A percentile compares a stretch with the other conserved stretches of the same genome.
These are phyloP conservation scores for Posidonia australis DNA, from an alignment of 106 monocot genomes.

Conservation along the genomic window DNA sequence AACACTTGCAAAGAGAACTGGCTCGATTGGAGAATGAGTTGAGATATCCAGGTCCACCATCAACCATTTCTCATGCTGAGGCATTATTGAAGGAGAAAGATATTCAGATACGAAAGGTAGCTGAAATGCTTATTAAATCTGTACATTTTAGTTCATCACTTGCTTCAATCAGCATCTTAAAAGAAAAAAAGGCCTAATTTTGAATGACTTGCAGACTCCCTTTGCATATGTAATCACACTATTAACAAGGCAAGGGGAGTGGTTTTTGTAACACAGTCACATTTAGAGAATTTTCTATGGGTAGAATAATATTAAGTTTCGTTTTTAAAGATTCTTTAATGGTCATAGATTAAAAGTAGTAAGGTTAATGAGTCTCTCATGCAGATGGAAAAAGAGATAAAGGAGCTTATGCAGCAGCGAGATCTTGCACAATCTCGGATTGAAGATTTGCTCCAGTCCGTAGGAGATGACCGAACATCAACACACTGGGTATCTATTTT, in stretches of 20 bases:
- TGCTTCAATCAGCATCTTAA: no score
- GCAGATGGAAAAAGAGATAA: conserved; percentile 94
- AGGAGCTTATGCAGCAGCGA: conserved; percentile 58
- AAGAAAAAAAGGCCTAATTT: no score
- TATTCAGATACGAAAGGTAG: conserved; percentile 60
- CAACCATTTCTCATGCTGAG: conserved; percentile 27
- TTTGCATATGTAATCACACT: no score
- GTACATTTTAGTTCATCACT: no score
- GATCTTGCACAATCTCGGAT: conserved; percentile 61
- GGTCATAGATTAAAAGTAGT: no score
- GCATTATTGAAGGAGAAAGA: conserved; percentile 66
- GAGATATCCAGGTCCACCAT: conserved; percentile 32
- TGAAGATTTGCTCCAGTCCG: conserved; percentile 47
- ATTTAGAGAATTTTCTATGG: no score
- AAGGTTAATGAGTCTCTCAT: background rate
- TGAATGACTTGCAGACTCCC: no score
- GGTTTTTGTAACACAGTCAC: no score
- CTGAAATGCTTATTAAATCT: background rate
- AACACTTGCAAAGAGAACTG: conserved; percentile 84
- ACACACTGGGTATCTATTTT: conserved; percentile 34
- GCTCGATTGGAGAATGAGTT: conserved; percentile 83
- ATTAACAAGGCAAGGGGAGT: no score
- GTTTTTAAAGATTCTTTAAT: no score
- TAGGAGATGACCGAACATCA: conserved; percentile 31
- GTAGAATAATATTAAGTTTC: no score